A percentile compares a stretch with the other conserved stretches of the same genome.
Conservation (phyloP, 805 yeast genomes). For the Candida saitoana region DNA sequence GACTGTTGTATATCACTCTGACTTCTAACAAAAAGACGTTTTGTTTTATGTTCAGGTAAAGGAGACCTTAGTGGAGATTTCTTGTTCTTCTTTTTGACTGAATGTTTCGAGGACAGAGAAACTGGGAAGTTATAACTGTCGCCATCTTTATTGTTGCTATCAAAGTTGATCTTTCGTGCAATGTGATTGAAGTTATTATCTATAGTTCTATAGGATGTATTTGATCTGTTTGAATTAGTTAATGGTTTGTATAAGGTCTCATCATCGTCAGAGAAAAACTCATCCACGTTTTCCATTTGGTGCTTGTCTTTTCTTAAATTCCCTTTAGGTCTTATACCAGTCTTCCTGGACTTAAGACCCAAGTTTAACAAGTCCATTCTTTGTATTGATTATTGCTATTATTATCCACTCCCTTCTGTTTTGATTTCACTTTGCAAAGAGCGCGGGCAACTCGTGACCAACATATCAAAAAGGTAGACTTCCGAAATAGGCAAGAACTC, state of each 20-base stretch:
- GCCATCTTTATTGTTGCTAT: slow-evolving; percentile 31
- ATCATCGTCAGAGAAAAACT: slow-evolving; percentile 57
- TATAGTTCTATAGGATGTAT: not conserved
- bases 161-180: slow-evolving; percentile 34
- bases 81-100: slow-evolving; percentile 18
- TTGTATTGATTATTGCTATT: too few species aligned
- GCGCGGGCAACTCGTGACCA: not conserved
- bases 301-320: slow-evolving; percentile 51
- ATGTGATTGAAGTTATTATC: slow-evolving; percentile 18
- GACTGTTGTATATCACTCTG: not conserved
- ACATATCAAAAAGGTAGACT: too few species aligned
- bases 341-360: slow-evolving; percentile 64
- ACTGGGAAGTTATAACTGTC: slow-evolving; percentile 29
- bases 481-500: slow-evolving; percentile 9
- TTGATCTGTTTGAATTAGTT: not conserved
- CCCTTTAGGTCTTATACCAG: slow-evolving; percentile 50
- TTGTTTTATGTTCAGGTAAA: slow-evolving; percentile 17
- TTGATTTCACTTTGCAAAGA: not conserved
- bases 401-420: not conserved
- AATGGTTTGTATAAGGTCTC: slow-evolving; percentile 10
- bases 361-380: slow-evolving; percentile 41
- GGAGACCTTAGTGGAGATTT: slow-evolving; percentile 31
- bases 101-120: slow-evolving; percentile 13
- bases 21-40: not conserved
- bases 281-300: slow-evolving; percentile 67